Percentiles rank a stretch among this genome's conserved stretches.
Evolutionary conservation across 2,329 filamentous ascomycete species (phyloP).

Genomic region (Penicillium sp.): DNA sequence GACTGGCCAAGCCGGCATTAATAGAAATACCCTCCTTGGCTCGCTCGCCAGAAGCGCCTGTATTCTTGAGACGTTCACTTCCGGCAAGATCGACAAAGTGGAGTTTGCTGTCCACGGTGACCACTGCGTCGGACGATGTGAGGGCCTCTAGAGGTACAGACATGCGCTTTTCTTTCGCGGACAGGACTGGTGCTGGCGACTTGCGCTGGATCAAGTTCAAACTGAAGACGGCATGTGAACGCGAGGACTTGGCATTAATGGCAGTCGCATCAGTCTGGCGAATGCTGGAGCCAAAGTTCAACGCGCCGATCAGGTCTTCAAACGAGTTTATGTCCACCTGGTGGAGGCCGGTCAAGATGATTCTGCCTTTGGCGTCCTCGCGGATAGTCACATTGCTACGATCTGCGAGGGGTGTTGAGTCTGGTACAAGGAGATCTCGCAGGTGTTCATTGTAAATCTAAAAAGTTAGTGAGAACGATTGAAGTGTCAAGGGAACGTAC

Average conservation of each 20-base stretch:
- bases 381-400: constrained; percentile 81
- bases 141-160: constrained; percentile 82
- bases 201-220: constrained; percentile 85
- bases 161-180: constrained; percentile 72
- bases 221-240: constrained; percentile 95
- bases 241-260: constrained; percentile 95
- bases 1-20: constrained; percentile 87
- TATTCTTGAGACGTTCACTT: constrained; percentile 95
- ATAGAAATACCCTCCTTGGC: constrained; percentile 97
- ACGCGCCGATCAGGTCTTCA: constrained; percentile 81
- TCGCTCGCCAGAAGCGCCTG: constrained; percentile 87
- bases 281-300: constrained; percentile 90
- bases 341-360: constrained; percentile 83
- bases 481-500: constrained; percentile 34
- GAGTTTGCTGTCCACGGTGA: constrained; percentile 95
- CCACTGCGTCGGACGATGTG: constrained; percentile 56
- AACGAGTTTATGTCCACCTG: constrained; percentile 86
- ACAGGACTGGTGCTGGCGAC: constrained; percentile 37
- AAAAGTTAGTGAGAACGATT: constrained; percentile 6
- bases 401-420: constrained; percentile 65
- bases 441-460: constrained; percentile 97
- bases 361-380: constrained; percentile 91
- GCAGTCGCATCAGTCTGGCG: constrained; percentile 95
- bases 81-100: constrained; percentile 98
- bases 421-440: constrained; percentile 80